Evolutionary conservation across 2,329 filamentous ascomycete species (phyloP).

Genomic region (Parastagonospora avenae): DNA sequence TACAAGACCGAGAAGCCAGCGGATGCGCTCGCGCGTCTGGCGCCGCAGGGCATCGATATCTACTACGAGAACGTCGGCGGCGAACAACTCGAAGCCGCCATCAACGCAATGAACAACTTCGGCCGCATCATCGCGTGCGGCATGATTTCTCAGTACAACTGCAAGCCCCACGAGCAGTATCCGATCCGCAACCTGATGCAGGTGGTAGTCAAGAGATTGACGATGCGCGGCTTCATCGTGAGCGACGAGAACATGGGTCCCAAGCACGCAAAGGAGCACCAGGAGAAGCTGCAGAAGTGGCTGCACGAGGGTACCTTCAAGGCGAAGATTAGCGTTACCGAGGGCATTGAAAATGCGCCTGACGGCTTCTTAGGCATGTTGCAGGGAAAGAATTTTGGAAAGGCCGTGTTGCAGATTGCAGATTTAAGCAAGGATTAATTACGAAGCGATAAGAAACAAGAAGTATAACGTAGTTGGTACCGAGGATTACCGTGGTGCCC

Average conservation of each 20-base stretch:
- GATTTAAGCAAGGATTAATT: slow-evolving; percentile 40
- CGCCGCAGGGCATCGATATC: slow-evolving; percentile 79
- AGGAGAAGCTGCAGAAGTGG: slow-evolving; percentile 77
- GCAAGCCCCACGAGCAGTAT: slow-evolving; percentile 60
- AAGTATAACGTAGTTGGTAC: too few species aligned
- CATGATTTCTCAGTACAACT: slow-evolving; percentile 82
- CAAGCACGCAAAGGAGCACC: slow-evolving; percentile 71
- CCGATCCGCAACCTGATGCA: slow-evolving; percentile 69
- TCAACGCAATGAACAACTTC: slow-evolving; percentile 66
- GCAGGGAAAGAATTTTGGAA: slow-evolving; percentile 81
- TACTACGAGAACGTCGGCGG: slow-evolving; percentile 84
- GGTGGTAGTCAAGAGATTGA: slow-evolving; percentile 71
- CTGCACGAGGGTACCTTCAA: slow-evolving; percentile 76
- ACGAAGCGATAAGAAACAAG: too few species aligned
- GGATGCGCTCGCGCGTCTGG: slow-evolving; percentile 71
- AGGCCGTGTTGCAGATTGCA: slow-evolving; percentile 75
- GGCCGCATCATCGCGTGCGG: slow-evolving; percentile 68
- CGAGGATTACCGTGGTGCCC: too few species aligned
- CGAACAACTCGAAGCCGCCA: slow-evolving; percentile 71
- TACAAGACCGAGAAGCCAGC: slow-evolving; percentile 80
- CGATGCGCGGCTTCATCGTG: slow-evolving; percentile 78
- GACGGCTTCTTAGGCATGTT: slow-evolving; percentile 78
- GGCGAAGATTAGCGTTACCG: slow-evolving; percentile 69
- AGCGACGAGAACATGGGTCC: slow-evolving; percentile 67
- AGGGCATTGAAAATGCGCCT: slow-evolving; percentile 77